Conservation (phyloP, 225 moss, liverwort and hornwort genomes). For the Thuidium tamariscinum region DNA sequence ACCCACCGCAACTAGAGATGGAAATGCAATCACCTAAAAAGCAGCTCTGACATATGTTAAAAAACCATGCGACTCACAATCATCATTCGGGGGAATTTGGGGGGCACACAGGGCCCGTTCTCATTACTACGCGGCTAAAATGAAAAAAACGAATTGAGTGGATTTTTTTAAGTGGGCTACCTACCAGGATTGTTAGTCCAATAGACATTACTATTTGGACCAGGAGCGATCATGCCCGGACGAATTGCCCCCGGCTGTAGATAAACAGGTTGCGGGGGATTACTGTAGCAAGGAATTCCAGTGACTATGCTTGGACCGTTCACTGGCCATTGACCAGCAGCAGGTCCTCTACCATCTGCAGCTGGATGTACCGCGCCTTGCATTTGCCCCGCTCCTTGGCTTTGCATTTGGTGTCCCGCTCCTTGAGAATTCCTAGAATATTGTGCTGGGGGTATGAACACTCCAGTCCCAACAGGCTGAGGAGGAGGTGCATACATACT, state of each 20-base stretch:
- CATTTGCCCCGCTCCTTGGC: slow-evolving; percentile 36
- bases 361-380: slow-evolving; percentile 25
- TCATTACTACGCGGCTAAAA: slow-evolving; percentile 7
- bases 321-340: slow-evolving; percentile 34
- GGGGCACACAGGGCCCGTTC: background rate
- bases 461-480: slow-evolving; percentile 48
- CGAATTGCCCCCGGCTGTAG: slow-evolving; percentile 37
- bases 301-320: slow-evolving; percentile 47
- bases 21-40: background rate
- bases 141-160: slow-evolving; percentile 1
- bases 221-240: slow-evolving; percentile 45
- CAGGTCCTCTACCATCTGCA: slow-evolving; percentile 26
- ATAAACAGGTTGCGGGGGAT: slow-evolving; percentile 29
- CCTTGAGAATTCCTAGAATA: slow-evolving; percentile 41
- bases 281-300: slow-evolving; percentile 50
- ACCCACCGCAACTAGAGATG: background rate
- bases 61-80: background rate
- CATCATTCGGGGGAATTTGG: background rate
- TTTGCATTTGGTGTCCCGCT: slow-evolving; percentile 16
- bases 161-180: background rate
- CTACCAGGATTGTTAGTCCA: slow-evolving; percentile 53
- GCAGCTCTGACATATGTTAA: background rate
- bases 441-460: slow-evolving; percentile 48
- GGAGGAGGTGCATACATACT: slow-evolving; percentile 34
- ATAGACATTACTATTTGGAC: slow-evolving; percentile 47